Percentiles rank a stretch among this genome's conserved stretches.
These are phyloP conservation scores for Ascoidea tarda DNA, from an alignment of 805 yeast genomes.

Conservation along the genomic window DNA sequence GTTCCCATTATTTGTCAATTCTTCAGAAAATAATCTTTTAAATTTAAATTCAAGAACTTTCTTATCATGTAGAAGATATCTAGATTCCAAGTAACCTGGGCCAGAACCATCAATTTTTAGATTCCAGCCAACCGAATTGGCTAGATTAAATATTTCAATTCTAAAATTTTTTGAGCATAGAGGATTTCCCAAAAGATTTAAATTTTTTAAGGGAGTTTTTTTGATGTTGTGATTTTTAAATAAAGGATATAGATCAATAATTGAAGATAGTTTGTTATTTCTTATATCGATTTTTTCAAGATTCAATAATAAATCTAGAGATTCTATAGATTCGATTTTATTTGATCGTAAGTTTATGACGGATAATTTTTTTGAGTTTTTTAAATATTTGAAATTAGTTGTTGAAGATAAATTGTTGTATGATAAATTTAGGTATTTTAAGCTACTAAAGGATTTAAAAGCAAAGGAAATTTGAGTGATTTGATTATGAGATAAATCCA, in stretches of 20 bases:
- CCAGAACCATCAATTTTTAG: slow-evolving; percentile 43
- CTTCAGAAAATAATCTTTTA: slow-evolving; percentile 24
- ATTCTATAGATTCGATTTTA: slow-evolving; percentile 24
- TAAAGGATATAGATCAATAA: slow-evolving; percentile 27
- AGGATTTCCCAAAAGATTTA: slow-evolving; percentile 25
- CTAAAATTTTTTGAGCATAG: slow-evolving; percentile 28
- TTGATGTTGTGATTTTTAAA: slow-evolving; percentile 13
- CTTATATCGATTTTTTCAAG: slow-evolving; percentile 41
- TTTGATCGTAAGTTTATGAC: slow-evolving; percentile 39
- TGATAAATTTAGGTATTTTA: slow-evolving; percentile 39
- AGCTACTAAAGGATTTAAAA: slow-evolving; percentile 28
- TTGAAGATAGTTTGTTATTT: slow-evolving; percentile 26
- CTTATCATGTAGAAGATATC: slow-evolving; percentile 36
- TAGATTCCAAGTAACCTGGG: slow-evolving; percentile 48
- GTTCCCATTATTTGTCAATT: background rate
- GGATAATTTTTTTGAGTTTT: slow-evolving; percentile 26
- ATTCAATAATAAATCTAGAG: slow-evolving; percentile 26
- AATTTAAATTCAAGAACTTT: slow-evolving; percentile 26
- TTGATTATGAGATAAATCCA: slow-evolving; percentile 43
- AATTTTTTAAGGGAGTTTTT: slow-evolving; percentile 16
- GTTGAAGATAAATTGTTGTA: slow-evolving; percentile 27
- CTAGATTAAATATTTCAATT: slow-evolving; percentile 38
- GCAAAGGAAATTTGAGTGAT: slow-evolving; percentile 39
- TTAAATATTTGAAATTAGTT: slow-evolving; percentile 17
- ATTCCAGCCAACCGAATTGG: slow-evolving; percentile 33